Evolutionary conservation across 179 eudicot genomes (phyloP).

Genomic region (Drosera spatulata): DNA sequence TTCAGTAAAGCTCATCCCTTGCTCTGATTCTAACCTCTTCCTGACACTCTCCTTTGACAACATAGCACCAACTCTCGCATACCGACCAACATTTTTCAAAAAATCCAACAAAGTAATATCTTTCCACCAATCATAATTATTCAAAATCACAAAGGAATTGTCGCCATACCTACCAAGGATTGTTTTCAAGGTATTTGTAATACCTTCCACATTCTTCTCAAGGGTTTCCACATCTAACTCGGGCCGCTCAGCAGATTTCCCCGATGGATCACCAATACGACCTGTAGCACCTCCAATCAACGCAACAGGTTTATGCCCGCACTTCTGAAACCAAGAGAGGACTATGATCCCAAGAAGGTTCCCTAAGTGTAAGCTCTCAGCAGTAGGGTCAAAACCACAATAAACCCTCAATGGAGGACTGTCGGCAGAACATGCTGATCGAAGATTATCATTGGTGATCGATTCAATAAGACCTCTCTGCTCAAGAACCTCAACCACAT

Average conservation of each 20-base stretch:
- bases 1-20: slow-evolving; percentile 83
- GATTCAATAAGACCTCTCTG: slow-evolving; percentile 71
- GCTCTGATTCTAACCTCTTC: slow-evolving; percentile 60
- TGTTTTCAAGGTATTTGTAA: slow-evolving; percentile 21
- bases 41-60: slow-evolving; percentile 76
- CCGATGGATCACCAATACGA: slow-evolving; percentile 84
- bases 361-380: slow-evolving; percentile 75
- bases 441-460: slow-evolving; percentile 49
- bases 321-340: slow-evolving; percentile 75
- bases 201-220: slow-evolving; percentile 34
- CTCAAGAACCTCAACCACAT: slow-evolving; percentile 52
- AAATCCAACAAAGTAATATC: slow-evolving; percentile 10
- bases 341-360: slow-evolving; percentile 71
- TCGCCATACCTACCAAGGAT: slow-evolving; percentile 26
- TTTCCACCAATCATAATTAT: slow-evolving; percentile 95
- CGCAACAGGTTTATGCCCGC: slow-evolving; percentile 70
- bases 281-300: slow-evolving; percentile 87
- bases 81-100: slow-evolving; percentile 49
- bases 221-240: slow-evolving; percentile 47
- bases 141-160: slow-evolving; percentile 32
- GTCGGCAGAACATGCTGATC: slow-evolving; percentile 17
- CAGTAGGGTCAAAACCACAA: slow-evolving; percentile 92
- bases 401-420: slow-evolving; percentile 47
- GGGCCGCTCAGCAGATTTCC: slow-evolving; percentile 67
- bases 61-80: slow-evolving; percentile 76